Conservation (phyloP, 1,284 basidiomycete species). For the Papiliotrema nemorosa region DNA sequence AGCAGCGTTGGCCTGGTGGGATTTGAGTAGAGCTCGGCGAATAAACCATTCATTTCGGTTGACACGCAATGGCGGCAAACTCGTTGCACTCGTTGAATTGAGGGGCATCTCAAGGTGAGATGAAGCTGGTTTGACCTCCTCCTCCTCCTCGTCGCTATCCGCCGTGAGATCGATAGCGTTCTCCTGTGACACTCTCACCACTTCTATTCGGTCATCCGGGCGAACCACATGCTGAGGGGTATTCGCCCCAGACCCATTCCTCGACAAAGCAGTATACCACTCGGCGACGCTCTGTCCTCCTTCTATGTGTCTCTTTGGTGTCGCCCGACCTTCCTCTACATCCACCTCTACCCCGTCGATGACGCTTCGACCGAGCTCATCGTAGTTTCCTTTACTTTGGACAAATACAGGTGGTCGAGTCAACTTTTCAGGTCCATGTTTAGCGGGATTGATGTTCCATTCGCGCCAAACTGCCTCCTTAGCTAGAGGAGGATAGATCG, state of each 20-base stretch:
- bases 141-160: constrained; percentile 6
- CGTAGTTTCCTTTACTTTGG: constrained; percentile 19
- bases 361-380: constrained; percentile 33
- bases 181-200: neutral
- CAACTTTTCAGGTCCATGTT: constrained; percentile 29
- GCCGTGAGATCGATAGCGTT: constrained; percentile 11
- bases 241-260: neutral
- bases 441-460: constrained; percentile 39
- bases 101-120: too few species aligned
- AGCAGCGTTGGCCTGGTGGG: constrained; percentile 3
- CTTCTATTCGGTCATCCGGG: neutral
- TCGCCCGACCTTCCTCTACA: constrained; percentile 17
- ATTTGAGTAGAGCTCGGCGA: constrained; percentile 33
- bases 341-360: constrained; percentile 27
- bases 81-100: too few species aligned
- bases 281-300: constrained; percentile 26
- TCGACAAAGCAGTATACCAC: constrained; percentile 34
- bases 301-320: constrained; percentile 9
- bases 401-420: constrained; percentile 37
- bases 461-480: constrained; percentile 28
- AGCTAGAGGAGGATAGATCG: constrained; percentile 3
- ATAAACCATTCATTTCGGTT: constrained; percentile 44
- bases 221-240: neutral
- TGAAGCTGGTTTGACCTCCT: neutral
- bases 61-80: constrained; percentile 20